phyloP scores from a whole-genome alignment of 73 alveolate species.

The Paraurostyla sp. region DNA sequence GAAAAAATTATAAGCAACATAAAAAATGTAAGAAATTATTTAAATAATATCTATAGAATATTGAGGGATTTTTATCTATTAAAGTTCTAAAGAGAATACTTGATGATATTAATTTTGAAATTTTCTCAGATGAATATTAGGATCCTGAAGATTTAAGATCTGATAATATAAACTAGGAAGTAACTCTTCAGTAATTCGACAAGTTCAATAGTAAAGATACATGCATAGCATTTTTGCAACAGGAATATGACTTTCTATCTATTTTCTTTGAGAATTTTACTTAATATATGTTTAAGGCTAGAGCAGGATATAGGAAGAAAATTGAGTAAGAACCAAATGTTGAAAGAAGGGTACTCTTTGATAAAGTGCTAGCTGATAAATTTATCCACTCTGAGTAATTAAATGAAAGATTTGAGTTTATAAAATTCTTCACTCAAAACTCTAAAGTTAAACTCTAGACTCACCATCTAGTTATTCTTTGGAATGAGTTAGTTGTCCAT shows the following conservation, averaged over 20 bases:
- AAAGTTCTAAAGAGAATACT: slow-evolving; percentile 42
- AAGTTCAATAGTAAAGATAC: neutral
- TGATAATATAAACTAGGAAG: neutral
- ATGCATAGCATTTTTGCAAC: neutral
- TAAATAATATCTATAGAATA: neutral
- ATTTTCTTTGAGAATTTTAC: slow-evolving; percentile 49
- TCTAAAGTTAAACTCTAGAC: slow-evolving; percentile 47
- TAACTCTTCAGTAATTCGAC: neutral
- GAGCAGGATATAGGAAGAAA: neutral
- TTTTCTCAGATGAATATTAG: neutral
- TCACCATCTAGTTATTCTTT: slow-evolving; percentile 30
- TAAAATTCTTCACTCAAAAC: slow-evolving; percentile 13
- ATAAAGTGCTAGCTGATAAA: slow-evolving; percentile 32
- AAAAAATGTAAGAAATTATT: neutral
- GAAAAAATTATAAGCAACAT: neutral
- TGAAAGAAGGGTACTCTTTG: neutral
- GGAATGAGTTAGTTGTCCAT: slow-evolving; percentile 61
- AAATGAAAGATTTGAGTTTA: slow-evolving; percentile 55
- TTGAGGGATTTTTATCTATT: slow-evolving; percentile 33
- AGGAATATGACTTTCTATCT: slow-evolving; percentile 1
- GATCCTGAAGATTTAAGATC: neutral
- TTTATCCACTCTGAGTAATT: slow-evolving; percentile 68
- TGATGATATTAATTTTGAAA: neutral
- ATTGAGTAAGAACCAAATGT: neutral
- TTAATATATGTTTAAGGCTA: slow-evolving; percentile 17